Evolutionary conservation across 2,329 filamentous ascomycete genomes (phyloP), one percentile per base, ranked within the genome.

Genomic region (Talaromyces sp.): DNA sequence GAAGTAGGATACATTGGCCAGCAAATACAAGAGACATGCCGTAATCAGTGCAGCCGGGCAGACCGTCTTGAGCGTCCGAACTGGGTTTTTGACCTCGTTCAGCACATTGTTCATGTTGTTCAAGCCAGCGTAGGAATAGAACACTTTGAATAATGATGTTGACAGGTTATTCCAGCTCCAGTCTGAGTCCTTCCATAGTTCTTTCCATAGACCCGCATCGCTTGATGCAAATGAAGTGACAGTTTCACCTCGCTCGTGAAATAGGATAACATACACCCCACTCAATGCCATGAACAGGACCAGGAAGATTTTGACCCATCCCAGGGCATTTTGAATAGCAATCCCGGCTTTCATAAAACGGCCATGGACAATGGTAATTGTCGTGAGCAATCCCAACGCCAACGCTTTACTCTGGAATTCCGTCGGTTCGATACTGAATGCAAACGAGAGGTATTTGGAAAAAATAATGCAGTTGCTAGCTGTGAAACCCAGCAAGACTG

Each of bases 391-490:
- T 0, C 77, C 82, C 0, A 85, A 79, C 0, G 85, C 86, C 7
- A 90, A 75, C 0, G 75, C 68, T 68, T 88, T 88, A 16, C 82
- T 79, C 30, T 81, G 72, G 12, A 79, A 65, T 54, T 85, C 83
- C 1, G 78, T 81, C 0, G 83, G 78, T 40, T 84, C 75, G 4
- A 81, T 67, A 2, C 81, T 81, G 14, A 85, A 74, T 0, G 85
- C 86, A 65, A 87, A 89, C 0, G 88, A 75, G 0, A 83, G 78
- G 64, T 90, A 89, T 65, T 87, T 85, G 58, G 85, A 86, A 65
- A 89, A 89, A 0, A 90, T 82, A 58, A 91, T 85, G 69, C 87
- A 89, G 69, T 90, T 90, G 67, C 85, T 88, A 0, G 87, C 86
- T 0, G 87, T 89, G 61, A 90, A 89, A 0, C 87, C 86, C 0